These are phyloP conservation scores for Phytophthora pinifolia DNA, from an alignment of 352 stramenopile genomes.

Conservation along the genomic window DNA sequence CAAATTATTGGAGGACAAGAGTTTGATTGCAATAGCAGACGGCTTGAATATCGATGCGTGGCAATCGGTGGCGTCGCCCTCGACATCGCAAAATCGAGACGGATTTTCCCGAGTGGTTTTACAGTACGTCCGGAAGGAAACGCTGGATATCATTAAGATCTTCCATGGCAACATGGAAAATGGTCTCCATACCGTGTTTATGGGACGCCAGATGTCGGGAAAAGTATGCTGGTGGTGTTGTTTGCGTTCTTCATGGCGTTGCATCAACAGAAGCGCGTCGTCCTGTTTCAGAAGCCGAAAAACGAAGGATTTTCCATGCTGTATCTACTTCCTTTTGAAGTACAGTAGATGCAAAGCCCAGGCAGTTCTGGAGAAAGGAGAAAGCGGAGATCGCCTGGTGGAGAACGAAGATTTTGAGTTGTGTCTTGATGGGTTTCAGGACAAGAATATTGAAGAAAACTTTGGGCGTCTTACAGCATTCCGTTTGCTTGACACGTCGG, in stretches of 20 bases:
- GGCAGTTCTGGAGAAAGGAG: conserved; percentile 27
- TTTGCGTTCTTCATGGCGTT: conserved; percentile 33
- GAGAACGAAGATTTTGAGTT: conserved; percentile 9
- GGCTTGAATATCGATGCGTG: conserved; percentile 25
- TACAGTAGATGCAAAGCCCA: conserved; percentile 20
- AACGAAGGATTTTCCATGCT: conserved; percentile 24
- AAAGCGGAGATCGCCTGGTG: conserved; percentile 8
- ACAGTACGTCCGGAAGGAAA: conserved; percentile 35
- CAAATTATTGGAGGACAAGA: conserved; percentile 13
- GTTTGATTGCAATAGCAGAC: conserved; percentile 5
- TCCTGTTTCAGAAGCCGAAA: conserved; percentile 34
- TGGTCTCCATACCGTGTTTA: conserved; percentile 23
- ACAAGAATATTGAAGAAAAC: conserved; percentile 9
- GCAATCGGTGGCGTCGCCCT: conserved; percentile 24
- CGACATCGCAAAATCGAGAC: conserved; percentile 27
- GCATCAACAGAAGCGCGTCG: conserved; percentile 29
- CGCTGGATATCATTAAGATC: conserved; percentile 32
- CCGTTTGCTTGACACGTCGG: conserved; percentile 28
- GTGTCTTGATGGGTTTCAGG: conserved; percentile 11
- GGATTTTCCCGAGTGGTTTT: conserved; percentile 37
- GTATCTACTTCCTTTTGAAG: too few species aligned
- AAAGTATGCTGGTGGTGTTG: conserved; percentile 35
- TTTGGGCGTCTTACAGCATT: conserved; percentile 17
- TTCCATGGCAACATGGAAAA: conserved; percentile 18
- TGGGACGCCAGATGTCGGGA: conserved; percentile 30